Base-by-base conservation (phyloP, 2,329 filamentous ascomycete genomes). In the Aspergillus sp. region DNA sequence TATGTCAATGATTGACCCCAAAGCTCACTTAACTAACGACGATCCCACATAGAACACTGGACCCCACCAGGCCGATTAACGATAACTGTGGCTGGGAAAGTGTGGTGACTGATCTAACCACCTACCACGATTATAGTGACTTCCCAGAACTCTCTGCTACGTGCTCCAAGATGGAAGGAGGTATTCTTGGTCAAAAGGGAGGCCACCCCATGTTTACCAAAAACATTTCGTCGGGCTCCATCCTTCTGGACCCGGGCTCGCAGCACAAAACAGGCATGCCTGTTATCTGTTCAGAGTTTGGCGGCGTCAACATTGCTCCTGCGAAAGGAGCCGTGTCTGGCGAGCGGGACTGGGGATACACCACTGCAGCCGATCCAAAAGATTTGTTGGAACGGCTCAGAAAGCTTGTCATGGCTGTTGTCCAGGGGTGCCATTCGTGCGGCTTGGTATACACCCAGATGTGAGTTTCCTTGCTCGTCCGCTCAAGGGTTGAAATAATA, bases 11-110 rank as follows among this genome's bases (percentile, higher is more conserved):
- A 11, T n/a, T n/a, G 15, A 16, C 15, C 7, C n/a, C 8, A 7
- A 14, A 7, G 4, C 32, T 5, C 19, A 34, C 11, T 8, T 15
- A 19, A 24, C 29, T 33, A 30, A 40, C 22, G 17, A 22, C 19
- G 10, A 22, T 8, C 5, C 2, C 10, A 25, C 19, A 26, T 29
- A 63, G 63, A 47, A 66, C 67, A 0, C 63, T 82, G 2, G 78
- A 82, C 41, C 66, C 72, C 1, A 79, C 72, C 0, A 61, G 78
- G 4, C 75, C 75, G 11, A 67, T 82, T 47, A 82, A 82, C 47
- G 78, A 82, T 52, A 82, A 82, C 53, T 82, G 78, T 42, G 78
- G 78, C 20, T 82, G 78, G 78, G 76, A 82, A 47, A 77, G 81
- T 41, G 75, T 81, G 4, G 45, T 64, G 8, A 78, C 73, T 0